Percentiles rank a stretch among this genome's conserved stretches.
phyloP scores from a whole-genome alignment of 768 basidiomycete species.

The Psilocybe tampanensis region DNA sequence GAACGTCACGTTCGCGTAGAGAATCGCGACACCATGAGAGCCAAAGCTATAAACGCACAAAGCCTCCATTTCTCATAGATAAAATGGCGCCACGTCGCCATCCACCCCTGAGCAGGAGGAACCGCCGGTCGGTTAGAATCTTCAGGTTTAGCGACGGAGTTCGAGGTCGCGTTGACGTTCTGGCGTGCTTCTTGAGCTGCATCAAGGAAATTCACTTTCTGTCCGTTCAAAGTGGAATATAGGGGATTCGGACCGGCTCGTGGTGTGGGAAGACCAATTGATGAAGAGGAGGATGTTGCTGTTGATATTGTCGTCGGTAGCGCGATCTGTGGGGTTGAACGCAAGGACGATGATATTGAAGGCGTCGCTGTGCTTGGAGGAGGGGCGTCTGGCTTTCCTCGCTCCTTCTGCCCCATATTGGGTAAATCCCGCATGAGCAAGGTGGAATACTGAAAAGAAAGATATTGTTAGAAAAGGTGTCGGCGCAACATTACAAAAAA shows the following conservation, averaged over 20 bases:
- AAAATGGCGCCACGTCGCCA: constrained; percentile 63
- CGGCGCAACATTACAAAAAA: constrained; percentile 6
- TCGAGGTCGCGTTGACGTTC: background rate
- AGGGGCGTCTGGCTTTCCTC: constrained; percentile 47
- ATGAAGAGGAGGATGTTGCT: constrained; percentile 1
- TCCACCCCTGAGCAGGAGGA: constrained; percentile 49
- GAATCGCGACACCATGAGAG: constrained; percentile 76
- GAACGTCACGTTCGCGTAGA: constrained; percentile 48
- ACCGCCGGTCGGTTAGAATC: constrained; percentile 25
- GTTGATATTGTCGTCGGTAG: constrained; percentile 8
- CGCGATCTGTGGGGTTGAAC: constrained; percentile 18
- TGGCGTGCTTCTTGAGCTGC: constrained; percentile 1
- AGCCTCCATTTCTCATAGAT: constrained; percentile 87
- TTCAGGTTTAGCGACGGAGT: constrained; percentile 13
- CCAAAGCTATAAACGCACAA: constrained; percentile 77
- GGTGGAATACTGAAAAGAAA: constrained; percentile 61
- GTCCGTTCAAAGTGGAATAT: background rate
- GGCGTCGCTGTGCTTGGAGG: background rate
- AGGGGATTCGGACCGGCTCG: background rate
- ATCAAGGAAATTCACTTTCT: background rate
- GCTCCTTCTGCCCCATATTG: constrained; percentile 89
- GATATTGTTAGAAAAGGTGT: too few species aligned
- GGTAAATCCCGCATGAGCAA: constrained; percentile 73
- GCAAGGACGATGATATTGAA: constrained; percentile 12
- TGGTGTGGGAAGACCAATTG: background rate